phyloP scores from a whole-genome alignment of 2,329 filamentous ascomycete genomes.

The Colletotrichum noveboracense region DNA sequence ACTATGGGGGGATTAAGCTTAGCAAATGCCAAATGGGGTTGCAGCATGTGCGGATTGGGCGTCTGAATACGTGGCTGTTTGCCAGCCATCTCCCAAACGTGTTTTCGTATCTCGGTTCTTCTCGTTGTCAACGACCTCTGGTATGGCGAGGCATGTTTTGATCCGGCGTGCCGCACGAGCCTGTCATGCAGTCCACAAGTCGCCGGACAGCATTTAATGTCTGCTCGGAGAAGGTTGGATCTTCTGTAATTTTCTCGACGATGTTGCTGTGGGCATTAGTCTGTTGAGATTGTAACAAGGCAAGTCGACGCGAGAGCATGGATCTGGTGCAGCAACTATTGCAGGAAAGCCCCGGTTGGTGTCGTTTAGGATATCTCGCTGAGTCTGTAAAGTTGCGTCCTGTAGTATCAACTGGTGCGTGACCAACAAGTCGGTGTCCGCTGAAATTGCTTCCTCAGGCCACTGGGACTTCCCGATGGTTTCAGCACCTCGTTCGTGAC shows the following conservation, averaged over 20 bases:
- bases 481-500: neutral
- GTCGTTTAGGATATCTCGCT: neutral
- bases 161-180: neutral
- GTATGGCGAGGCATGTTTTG: neutral
- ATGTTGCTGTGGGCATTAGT: neutral
- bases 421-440: neutral
- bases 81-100: neutral
- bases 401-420: neutral
- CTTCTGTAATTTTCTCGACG: neutral
- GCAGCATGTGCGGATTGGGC: neutral
- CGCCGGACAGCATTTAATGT: neutral
- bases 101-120: neutral
- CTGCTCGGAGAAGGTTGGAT: neutral
- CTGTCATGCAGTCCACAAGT: neutral
- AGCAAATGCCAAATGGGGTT: slow-evolving; percentile 18
- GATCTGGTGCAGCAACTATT: neutral
- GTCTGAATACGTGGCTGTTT: slow-evolving; percentile 4
- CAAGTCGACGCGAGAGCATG: neutral
- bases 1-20: slow-evolving; percentile 14
- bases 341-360: neutral
- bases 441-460: neutral
- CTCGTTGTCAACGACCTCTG: neutral
- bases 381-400: neutral
- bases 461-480: neutral
- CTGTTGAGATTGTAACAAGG: neutral